Base-by-base conservation (phyloP, 1,284 basidiomycete genomes). In the Apiotrichum akiyoshidainum region DNA sequence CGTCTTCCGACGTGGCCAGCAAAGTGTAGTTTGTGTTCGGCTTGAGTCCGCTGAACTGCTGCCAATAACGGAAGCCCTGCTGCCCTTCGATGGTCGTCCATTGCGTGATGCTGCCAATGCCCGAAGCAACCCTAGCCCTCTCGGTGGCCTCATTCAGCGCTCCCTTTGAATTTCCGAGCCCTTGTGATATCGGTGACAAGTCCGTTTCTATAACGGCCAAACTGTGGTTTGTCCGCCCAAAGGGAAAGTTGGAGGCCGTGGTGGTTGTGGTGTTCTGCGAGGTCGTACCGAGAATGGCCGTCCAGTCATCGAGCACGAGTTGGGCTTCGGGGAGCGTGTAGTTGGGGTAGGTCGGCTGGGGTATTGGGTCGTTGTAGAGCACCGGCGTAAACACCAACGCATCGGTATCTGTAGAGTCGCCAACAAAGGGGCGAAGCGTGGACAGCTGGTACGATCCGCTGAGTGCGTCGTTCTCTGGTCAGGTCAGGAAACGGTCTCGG, bases 371-470 rank as follows among this genome's bases (percentile, higher is more conserved):
- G 73, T 66, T 33, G 14, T 79, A 74, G 52, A 87, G 84, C 0
- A 85, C 74, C 0, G 85, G 84, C 0, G 90, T 92, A 73, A 89
- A 90, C 14, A 92, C 68, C n/a, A 93, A 76, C 0, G 84, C 87
- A 68, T 87, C 84, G 55, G 85, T 86, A 1, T 85, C 80, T 0
- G 89, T 90, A 1, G 88, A 86, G 69, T 93, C 90, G 6, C 87
- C 89, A 0, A 92, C 78, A 1, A 87, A 73, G 0, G 51, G 26
- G 1, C 10, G 9, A 8, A 44, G 19, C 5, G n/a, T 19, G 3
- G 31, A 39, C 12, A n/a, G 26, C 33, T 48, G 33, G 19, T n/a
- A 45, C 19, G n/a, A 19, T 21, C 19, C 11, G 19, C 16, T 41
- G 16, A 39, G 12, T 17, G 16, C 40, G 40, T 17, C 16, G 14